Evolutionary conservation across 2,329 filamentous ascomycete genomes (phyloP).

Genomic region (Oidium heveae): DNA sequence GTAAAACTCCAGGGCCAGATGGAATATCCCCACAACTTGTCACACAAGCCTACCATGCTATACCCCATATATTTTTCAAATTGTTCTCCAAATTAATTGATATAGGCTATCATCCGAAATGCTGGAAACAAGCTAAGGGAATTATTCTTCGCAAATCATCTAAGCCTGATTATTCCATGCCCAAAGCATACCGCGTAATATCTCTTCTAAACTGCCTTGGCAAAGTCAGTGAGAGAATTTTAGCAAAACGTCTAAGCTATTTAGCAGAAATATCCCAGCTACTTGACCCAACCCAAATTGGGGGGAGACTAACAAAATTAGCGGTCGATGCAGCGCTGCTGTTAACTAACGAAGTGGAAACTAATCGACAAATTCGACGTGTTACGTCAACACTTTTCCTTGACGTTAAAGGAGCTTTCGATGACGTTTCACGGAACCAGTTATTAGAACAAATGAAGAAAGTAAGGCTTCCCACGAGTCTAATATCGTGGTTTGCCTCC

Average conservation of each 20-base stretch:
- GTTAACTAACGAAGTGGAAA: neutral
- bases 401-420: neutral
- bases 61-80: neutral
- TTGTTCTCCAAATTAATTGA: neutral
- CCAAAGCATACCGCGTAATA: constrained; percentile 1
- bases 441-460: neutral
- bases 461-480: neutral
- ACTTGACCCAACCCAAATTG: neutral
- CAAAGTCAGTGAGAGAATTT: neutral
- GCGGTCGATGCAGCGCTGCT: neutral
- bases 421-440: neutral
- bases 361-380: neutral
- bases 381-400: no score
- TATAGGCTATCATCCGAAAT: neutral
- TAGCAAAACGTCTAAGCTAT: neutral
- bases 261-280: neutral
- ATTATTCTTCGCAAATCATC: neutral
- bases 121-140: constrained; percentile 1
- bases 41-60: neutral
- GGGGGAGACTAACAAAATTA: neutral
- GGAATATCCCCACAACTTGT: neutral
- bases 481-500: neutral
- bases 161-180: neutral
- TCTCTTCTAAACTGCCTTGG: neutral
- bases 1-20: neutral